Conservation (phyloP, 495 filamentous ascomycete genomes). For the Cercophora samala region DNA sequence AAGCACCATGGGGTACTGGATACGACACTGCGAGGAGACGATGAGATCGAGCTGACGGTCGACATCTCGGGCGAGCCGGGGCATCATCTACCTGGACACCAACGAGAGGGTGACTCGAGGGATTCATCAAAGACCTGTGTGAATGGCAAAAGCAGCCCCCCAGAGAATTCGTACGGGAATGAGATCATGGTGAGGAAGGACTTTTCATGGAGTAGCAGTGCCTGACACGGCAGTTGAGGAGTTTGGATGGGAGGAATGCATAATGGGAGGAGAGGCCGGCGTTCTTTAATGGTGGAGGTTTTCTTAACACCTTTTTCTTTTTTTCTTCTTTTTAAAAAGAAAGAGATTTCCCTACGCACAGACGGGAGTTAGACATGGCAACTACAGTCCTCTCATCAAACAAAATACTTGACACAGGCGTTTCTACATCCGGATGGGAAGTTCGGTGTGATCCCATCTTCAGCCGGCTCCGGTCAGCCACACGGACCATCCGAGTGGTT, state of each 20-base stretch:
- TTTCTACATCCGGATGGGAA: not conserved
- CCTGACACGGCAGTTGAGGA: constrained; percentile 1
- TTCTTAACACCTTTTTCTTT: not conserved
- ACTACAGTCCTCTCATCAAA: not conserved
- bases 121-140: not conserved
- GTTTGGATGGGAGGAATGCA: not conserved
- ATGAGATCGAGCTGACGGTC: constrained; percentile 25
- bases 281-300: not conserved
- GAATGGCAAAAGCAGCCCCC: not conserved
- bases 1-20: not conserved
- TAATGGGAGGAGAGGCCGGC: not conserved
- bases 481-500: not conserved
- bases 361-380: not conserved
- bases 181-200: constrained; percentile 23
- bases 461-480: not conserved
- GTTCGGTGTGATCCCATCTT: not conserved
- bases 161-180: not conserved
- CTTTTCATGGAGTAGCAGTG: constrained; percentile 20
- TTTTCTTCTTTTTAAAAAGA: no score
- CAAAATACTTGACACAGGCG: not conserved
- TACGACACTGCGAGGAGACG: constrained; percentile 17
- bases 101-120: not conserved
- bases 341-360: no score
- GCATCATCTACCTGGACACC: not conserved
- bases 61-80: constrained; percentile 4